Evolutionary conservation across 2,329 filamentous ascomycete genomes (phyloP), one percentile per base, ranked within the genome.

Genomic region (Colletotrichum sp.): DNA sequence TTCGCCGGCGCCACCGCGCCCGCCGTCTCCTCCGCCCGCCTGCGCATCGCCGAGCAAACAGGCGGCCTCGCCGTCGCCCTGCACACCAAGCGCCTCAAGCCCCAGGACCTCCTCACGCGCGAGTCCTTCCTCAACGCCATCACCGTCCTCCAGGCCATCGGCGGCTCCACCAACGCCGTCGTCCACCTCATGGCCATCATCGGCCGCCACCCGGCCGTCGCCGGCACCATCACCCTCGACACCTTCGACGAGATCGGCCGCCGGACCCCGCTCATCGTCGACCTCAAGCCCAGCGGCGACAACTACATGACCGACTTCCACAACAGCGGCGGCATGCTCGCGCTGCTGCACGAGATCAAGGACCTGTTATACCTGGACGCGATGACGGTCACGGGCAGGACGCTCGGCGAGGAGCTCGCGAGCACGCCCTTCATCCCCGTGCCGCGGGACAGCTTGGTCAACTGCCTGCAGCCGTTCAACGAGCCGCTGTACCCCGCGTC

Each of bases 241-340:
- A 95, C 96, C 52, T 89, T 98, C 81, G 95, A 98, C 83, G 91
- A 93, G 66, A 92, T 97, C 66, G 94, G 93, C 71, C 88, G 95
- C 78, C 92, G 90, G 78, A 95, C 96, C 2, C 95, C 95, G 0
- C 92, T 97, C 80, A 91, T 98, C 55, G 94, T 96, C 2, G 94
- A 98, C 81, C 88, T 98, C 21, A 95, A 96, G n/a, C 96, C 96
- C 0, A 95, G 92, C 75, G 96, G 96, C 2, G 93, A 94, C 71
- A 96, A 95, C 82, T 94, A 96, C 83, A 98, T 98, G 93, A 95
- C 94, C 6, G 96, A 98, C 81, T 92, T 98, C 55, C 97, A 97
- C 84, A 93, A 96, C 74, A 93, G 97, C 68, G 96, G 96, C 28
- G 96, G 96, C 34, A 95, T 97, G 83, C 93, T 94, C 0, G 94